Evolutionary conservation across 2,329 filamentous ascomycete genomes (phyloP).

Genomic region (Cladosporium sp.): DNA sequence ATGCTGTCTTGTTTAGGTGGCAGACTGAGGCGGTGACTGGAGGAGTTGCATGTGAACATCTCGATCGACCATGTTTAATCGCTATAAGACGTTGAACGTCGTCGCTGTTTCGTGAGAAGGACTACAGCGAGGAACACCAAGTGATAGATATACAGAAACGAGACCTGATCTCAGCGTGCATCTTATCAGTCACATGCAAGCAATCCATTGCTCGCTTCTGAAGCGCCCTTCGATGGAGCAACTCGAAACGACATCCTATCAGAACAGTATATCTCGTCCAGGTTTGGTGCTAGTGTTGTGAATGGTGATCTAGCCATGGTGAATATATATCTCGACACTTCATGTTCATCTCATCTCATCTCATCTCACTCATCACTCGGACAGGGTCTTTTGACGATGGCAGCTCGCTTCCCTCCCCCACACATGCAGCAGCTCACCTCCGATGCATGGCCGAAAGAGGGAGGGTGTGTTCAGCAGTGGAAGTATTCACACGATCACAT

Average conservation of each 20-base stretch:
- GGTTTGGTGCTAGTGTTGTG: background rate
- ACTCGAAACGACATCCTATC: background rate
- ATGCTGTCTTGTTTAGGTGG: background rate
- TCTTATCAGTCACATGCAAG: background rate
- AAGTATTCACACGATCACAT: slow-evolving; percentile 7
- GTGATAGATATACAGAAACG: background rate
- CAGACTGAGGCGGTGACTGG: background rate
- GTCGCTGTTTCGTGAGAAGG: background rate
- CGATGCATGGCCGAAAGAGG: slow-evolving; percentile 15
- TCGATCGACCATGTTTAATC: background rate
- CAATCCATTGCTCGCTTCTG: background rate
- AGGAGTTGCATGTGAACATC: background rate
- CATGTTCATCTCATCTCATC: too few relatives aligned
- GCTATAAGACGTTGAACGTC: background rate
- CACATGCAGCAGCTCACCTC: slow-evolving; percentile 7
- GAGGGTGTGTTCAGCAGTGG: background rate
- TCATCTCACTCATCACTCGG: background rate
- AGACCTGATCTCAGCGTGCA: background rate
- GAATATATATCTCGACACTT: background rate
- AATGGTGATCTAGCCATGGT: background rate
- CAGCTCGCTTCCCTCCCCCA: background rate
- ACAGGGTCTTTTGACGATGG: slow-evolving; percentile 4
- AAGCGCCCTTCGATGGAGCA: background rate
- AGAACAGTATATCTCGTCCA: background rate
- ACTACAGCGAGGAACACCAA: background rate